Conservation (phyloP, 805 yeast species). For the Hanseniaspora taiwanica region DNA sequence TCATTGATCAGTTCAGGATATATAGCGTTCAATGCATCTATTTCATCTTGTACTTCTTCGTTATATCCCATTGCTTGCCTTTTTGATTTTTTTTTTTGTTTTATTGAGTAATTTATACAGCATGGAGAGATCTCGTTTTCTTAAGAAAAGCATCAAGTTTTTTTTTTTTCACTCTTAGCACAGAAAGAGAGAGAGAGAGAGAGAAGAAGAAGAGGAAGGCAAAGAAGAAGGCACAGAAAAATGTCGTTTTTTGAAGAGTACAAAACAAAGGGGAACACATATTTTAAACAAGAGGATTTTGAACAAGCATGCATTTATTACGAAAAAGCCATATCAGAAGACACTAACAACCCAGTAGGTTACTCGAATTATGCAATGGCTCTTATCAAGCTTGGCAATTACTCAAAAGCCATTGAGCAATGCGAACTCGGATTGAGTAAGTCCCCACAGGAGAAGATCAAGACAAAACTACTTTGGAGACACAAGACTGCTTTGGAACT, state of each 20-base stretch:
- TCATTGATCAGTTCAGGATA: slow-evolving; percentile 46
- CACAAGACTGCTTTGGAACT: slow-evolving; percentile 28
- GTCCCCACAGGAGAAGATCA: slow-evolving; percentile 20
- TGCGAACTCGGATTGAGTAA: slow-evolving; percentile 35
- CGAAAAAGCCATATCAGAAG: slow-evolving; percentile 38
- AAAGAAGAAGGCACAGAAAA: too few relatives aligned
- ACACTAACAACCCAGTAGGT: slow-evolving; percentile 38
- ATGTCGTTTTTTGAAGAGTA: slow-evolving; percentile 18
- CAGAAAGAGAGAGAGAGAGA: not conserved
- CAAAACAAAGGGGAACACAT: slow-evolving; percentile 37
- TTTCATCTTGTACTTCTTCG: slow-evolving; percentile 54
- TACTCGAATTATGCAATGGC: slow-evolving; percentile 62
- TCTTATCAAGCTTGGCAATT: slow-evolving; percentile 37
- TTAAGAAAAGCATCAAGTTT: too few relatives aligned
- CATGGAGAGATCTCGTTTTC: not conserved
- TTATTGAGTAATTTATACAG: not conserved
- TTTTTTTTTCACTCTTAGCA: not conserved
- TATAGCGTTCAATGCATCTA: slow-evolving; percentile 76
- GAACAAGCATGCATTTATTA: slow-evolving; percentile 40
- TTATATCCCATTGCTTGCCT: slow-evolving; percentile 10
- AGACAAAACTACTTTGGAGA: slow-evolving; percentile 40
- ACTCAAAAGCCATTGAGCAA: slow-evolving; percentile 35
- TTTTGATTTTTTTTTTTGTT: not conserved
- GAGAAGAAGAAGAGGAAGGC: not conserved
- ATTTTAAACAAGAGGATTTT: slow-evolving; percentile 33